Conservation (phyloP, 345 rosid genomes). For the Populus deltoides region DNA sequence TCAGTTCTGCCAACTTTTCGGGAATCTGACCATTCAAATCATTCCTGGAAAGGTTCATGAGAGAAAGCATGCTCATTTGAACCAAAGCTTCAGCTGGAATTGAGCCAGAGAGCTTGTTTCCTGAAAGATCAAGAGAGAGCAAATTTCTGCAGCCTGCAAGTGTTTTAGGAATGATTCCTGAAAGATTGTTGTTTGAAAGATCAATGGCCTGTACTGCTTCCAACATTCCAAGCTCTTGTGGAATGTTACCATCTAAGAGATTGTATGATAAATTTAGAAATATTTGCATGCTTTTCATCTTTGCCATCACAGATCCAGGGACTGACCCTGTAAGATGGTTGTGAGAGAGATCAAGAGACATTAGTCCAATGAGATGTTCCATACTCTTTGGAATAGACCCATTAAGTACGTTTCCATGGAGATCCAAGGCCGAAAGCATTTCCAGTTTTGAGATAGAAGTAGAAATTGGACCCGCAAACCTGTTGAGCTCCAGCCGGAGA, state of each 20-base stretch:
- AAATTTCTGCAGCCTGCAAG: constrained; percentile 63
- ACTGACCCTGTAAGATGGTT: constrained; percentile 63
- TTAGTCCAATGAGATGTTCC: constrained; percentile 39
- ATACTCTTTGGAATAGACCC: constrained; percentile 71
- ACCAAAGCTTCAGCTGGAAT: constrained; percentile 44
- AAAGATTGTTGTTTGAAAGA: constrained; percentile 62
- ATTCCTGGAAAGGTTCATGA: constrained; percentile 69
- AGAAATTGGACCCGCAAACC: constrained; percentile 57
- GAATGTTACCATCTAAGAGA: constrained; percentile 52
- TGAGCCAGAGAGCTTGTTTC: constrained; percentile 59
- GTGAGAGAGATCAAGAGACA: constrained; percentile 62
- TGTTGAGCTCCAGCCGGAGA: constrained; percentile 55
- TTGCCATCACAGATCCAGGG: constrained; percentile 41
- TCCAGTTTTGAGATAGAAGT: constrained; percentile 50
- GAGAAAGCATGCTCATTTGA: constrained; percentile 39
- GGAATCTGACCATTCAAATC: constrained; percentile 58
- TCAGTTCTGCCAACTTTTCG: constrained; percentile 36
- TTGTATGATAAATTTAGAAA: constrained; percentile 71
- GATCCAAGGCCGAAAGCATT: constrained; percentile 50
- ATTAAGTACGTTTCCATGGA: constrained; percentile 57
- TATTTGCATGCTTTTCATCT: constrained; percentile 50
- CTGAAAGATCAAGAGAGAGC: constrained; percentile 65
- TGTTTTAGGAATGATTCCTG: constrained; percentile 60
- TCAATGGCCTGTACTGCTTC: constrained; percentile 73
- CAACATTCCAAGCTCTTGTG: constrained; percentile 67